Conservation (phyloP, 139 green algal species). For the Closterium sp. region DNA sequence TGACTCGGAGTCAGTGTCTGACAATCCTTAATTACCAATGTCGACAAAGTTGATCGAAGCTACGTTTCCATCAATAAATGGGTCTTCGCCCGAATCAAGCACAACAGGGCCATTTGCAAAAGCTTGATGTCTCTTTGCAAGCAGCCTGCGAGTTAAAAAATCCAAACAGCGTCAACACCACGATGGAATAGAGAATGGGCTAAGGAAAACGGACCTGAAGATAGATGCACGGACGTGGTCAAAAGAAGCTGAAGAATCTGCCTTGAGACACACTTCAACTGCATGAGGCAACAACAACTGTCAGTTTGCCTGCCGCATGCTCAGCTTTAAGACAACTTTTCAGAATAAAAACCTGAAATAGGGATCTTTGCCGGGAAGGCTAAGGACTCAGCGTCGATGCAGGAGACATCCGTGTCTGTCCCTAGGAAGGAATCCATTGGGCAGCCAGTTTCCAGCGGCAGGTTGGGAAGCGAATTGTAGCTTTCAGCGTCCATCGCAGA, state of each 20-base stretch:
- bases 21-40: not conserved
- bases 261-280: not conserved
- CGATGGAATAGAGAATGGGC: not conserved
- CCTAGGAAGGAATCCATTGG: not conserved
- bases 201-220: not conserved
- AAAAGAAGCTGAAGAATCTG: not conserved
- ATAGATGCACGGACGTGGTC: not conserved
- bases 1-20: not conserved
- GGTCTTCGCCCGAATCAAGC: not conserved
- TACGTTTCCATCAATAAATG: not conserved
- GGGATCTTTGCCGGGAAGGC: not conserved
- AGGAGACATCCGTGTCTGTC: not conserved
- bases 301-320: not conserved
- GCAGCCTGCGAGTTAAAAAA: not conserved
- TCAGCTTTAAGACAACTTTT: not conserved
- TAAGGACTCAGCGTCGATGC: not conserved
- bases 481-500: not conserved
- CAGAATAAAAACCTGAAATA: not conserved
- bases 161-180: not conserved
- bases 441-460: not conserved
- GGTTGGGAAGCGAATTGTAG: not conserved
- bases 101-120: not conserved
- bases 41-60: not conserved
- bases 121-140: not conserved
- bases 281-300: not conserved